Percentiles rank a stretch among this genome's conserved stretches.
These are phyloP conservation scores for Cladophialophora carrionii DNA, from an alignment of 2,329 filamentous ascomycete genomes.

Conservation along the genomic window DNA sequence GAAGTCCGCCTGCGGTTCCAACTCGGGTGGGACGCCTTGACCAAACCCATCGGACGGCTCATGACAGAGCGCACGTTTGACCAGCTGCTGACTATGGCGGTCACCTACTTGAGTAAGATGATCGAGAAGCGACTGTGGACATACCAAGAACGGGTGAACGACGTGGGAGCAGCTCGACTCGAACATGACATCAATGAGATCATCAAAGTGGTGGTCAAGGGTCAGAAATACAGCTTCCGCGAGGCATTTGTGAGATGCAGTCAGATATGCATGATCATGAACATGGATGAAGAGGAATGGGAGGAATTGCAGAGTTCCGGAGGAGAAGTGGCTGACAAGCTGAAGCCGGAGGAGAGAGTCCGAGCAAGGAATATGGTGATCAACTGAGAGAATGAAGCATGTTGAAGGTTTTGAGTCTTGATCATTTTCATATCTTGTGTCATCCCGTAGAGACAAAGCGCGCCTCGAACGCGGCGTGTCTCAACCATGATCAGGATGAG, in stretches of 20 bases:
- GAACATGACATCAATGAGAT: conserved; percentile 83
- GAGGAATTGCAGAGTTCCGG: conserved; percentile 64
- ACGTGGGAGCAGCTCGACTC: conserved; percentile 77
- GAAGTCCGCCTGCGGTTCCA: conserved; percentile 79
- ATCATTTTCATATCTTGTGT: conserved; percentile 26
- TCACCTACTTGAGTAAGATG: conserved; percentile 73
- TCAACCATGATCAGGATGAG: conserved; percentile 26
- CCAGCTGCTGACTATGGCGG: conserved; percentile 72
- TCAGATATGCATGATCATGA: conserved; percentile 83
- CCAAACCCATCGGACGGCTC: conserved; percentile 80
- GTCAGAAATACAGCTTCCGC: conserved; percentile 73
- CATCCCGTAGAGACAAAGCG: conserved; percentile 16
- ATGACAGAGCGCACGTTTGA: conserved; percentile 78
- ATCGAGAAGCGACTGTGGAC: conserved; percentile 87
- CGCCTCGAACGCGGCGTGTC: conserved; percentile 30
- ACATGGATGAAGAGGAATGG: conserved; percentile 97
- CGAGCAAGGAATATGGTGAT: conserved; percentile 70
- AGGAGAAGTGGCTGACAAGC: conserved; percentile 63
- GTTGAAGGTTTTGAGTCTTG: conserved; percentile 24
- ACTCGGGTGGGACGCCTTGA: conserved; percentile 80
- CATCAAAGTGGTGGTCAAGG: conserved; percentile 58
- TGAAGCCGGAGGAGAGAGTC: conserved; percentile 72
- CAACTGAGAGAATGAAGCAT: conserved; percentile 2
- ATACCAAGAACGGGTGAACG: conserved; percentile 76
- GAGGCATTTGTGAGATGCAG: conserved; percentile 75